phyloP scores from a whole-genome alignment of 768 basidiomycete genomes.

The Suillus ampliporus region DNA sequence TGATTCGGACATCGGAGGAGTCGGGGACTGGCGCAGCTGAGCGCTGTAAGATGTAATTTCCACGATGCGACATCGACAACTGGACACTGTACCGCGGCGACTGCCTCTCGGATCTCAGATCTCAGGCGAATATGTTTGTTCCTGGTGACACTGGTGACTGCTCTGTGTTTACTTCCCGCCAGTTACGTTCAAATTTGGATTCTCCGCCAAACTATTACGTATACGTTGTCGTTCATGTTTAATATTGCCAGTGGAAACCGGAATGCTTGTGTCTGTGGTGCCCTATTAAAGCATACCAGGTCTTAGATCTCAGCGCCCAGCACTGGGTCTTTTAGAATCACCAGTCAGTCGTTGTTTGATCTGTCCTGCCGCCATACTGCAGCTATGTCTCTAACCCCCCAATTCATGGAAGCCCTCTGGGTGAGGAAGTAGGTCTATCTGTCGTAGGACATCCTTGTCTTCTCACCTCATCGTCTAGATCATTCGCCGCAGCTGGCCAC shows the following conservation, averaged over 20 bases:
- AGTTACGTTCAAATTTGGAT: background rate
- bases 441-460: background rate
- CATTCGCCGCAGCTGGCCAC: slow-evolving; percentile 20
- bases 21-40: no score
- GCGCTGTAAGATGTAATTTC: no score
- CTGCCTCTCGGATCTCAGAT: no score
- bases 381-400: background rate
- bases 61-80: no score
- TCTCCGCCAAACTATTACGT: background rate
- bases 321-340: background rate
- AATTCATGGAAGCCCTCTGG: background rate
- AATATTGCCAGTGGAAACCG: background rate
- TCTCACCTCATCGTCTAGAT: slow-evolving; percentile 7
- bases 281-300: background rate
- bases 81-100: no score
- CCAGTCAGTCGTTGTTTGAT: no score
- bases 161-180: background rate
- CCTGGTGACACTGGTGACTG: background rate
- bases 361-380: background rate
- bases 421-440: background rate
- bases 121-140: background rate
- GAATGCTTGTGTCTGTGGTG: no score
- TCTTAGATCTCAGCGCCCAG: no score
- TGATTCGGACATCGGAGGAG: no score
- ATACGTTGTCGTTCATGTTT: background rate